Evolutionary conservation across 139 green algal genomes (phyloP), one percentile per base, ranked within the genome.

Genomic region (Bryopsis sp.): DNA sequence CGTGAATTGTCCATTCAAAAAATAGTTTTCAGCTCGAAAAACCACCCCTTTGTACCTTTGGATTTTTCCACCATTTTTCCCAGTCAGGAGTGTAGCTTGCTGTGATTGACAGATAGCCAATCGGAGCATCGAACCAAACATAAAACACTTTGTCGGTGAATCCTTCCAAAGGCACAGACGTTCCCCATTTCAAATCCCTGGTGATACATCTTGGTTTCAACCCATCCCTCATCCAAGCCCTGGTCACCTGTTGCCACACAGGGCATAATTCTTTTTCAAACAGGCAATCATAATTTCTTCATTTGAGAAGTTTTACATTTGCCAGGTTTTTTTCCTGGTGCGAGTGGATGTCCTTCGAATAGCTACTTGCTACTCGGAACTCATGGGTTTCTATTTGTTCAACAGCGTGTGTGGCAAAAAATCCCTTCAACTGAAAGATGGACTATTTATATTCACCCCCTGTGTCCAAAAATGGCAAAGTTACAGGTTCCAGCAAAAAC

Each of bases 21-120:
- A 50, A 15, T 11, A 50, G 11, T 50, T 50, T 50, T 50, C 11
- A 50, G 43, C 11, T 50, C 15, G 43, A 50, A 15, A 26, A 26
- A 33, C 3, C 35, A 3, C 0, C 36, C 70, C 33, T n/a, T n/a
- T n/a, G n/a, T 48, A 75, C 78, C 58, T 86, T 47, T 1, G 88
- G 89, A 75, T 90, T 91, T 67, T 89, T 83, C 90, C 90, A 97
- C 91, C 91, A 97, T 32, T 72, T 66, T 79, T 88, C 65, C 91
- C 91, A 97, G 58, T 91, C 73, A 22, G 78, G 63, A 24, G 85
- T 90, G 79, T 96, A 96, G 72, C 84, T 85, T 66, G 92, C 93
- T 2, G 93, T 98, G 85, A 98, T 98, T 72, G 81, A 92, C 75
- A 98, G 90, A 84, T 98, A 98, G 47, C 93, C 93, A 24, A 98